These are phyloP conservation scores for Antarctomyces pellizariae DNA, from an alignment of 495 filamentous ascomycete genomes.

Conservation along the genomic window DNA sequence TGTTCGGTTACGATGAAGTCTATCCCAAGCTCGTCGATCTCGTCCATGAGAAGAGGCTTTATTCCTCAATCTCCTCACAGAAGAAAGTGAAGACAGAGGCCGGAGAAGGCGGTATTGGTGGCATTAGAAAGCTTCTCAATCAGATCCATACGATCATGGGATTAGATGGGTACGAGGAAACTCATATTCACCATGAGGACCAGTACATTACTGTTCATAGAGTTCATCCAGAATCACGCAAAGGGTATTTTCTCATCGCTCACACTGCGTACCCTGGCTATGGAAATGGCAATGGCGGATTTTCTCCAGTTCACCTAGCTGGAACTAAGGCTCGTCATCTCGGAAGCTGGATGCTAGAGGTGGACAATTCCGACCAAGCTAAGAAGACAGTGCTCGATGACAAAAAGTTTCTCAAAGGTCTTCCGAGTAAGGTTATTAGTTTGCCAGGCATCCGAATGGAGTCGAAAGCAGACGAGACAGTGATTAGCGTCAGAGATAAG, in stretches of 20 bases:
- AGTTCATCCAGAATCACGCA: conserved; percentile 71
- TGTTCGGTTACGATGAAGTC: conserved; percentile 97
- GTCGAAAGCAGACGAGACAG: conserved; percentile 39
- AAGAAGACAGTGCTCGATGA: conserved; percentile 41
- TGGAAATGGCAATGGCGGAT: conserved; percentile 49
- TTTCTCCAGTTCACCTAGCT: conserved; percentile 51
- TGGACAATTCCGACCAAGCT: conserved; percentile 42
- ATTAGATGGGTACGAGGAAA: conserved; percentile 78
- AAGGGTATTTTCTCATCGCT: conserved; percentile 83
- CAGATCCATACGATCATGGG: conserved; percentile 87
- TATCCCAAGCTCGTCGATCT: conserved; percentile 83
- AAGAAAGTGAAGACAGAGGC: conserved; percentile 31
- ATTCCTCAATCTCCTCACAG: conserved; percentile 47
- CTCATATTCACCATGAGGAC: conserved; percentile 85
- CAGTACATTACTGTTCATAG: conserved; percentile 93
- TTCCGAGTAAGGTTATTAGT: conserved; percentile 57
- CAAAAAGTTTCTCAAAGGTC: conserved; percentile 44
- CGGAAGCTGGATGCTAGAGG: conserved; percentile 75
- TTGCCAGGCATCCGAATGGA: conserved; percentile 50
- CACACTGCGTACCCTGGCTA: conserved; percentile 87
- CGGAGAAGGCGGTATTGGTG: conserved; percentile 60
- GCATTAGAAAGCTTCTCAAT: conserved; percentile 77
- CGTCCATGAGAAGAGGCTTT: conserved; percentile 65
- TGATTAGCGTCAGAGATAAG: conserved; percentile 52
- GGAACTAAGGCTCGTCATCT: conserved; percentile 56